Evolutionary conservation across 2,329 filamentous ascomycete genomes (phyloP).

Genomic region (Cladophialophora carrionii): DNA sequence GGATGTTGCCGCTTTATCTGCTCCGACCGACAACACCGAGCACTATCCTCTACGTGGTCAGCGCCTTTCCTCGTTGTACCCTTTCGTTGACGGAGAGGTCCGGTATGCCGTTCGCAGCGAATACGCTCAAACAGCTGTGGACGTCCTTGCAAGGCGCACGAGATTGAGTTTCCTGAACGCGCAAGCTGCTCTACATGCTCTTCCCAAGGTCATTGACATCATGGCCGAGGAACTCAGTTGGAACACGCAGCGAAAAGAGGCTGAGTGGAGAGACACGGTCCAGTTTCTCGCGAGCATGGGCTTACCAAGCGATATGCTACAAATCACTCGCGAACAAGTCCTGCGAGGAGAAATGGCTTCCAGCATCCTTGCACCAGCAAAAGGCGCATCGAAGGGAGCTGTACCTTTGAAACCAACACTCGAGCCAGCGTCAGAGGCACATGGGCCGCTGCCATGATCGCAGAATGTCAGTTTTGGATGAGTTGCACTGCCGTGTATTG

Average conservation of each 20-base stretch:
- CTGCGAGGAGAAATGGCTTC: slow-evolving; percentile 22
- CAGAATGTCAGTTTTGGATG: not conserved
- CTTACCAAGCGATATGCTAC: slow-evolving; percentile 59
- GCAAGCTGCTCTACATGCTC: slow-evolving; percentile 81
- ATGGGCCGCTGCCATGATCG: slow-evolving; percentile 25
- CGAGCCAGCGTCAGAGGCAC: slow-evolving; percentile 18
- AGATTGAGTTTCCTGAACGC: slow-evolving; percentile 88
- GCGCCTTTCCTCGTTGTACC: slow-evolving; percentile 80
- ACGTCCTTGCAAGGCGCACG: slow-evolving; percentile 82
- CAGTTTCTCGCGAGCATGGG: slow-evolving; percentile 65
- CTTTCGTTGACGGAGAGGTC: slow-evolving; percentile 89
- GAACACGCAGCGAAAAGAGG: slow-evolving; percentile 70
- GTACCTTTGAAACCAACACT: slow-evolving; percentile 24
- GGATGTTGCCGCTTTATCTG: slow-evolving; percentile 80
- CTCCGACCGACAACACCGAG: slow-evolving; percentile 67
- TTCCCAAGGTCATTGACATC: slow-evolving; percentile 83
- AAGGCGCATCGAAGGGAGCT: slow-evolving; percentile 16
- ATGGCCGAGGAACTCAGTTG: slow-evolving; percentile 84
- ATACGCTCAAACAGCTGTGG: slow-evolving; percentile 87
- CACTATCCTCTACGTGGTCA: slow-evolving; percentile 83
- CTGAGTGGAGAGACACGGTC: slow-evolving; percentile 76
- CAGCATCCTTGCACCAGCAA: slow-evolving; percentile 15
- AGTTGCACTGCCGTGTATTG: not conserved
- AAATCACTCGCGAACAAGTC: slow-evolving; percentile 61
- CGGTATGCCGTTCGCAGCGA: slow-evolving; percentile 86